These are phyloP conservation scores for Clonostachys chloroleuca DNA, from an alignment of 2,329 filamentous ascomycete species.

Conservation along the genomic window DNA sequence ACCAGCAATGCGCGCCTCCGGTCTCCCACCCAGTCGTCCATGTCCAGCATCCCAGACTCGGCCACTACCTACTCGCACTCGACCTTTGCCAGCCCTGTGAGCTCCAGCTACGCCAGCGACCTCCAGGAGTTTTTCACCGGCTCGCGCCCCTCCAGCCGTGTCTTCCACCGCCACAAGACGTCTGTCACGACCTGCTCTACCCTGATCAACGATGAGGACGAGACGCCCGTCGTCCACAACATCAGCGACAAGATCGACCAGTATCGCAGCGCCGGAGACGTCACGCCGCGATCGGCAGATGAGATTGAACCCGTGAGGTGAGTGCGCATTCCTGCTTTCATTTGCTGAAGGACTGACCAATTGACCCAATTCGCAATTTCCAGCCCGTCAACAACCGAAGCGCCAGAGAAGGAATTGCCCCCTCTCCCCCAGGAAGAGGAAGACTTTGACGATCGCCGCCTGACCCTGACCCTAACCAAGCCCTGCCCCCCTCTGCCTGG, in stretches of 20 bases:
- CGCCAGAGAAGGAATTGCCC: constrained; percentile 5
- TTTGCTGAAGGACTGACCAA: background rate
- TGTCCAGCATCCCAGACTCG: constrained; percentile 30
- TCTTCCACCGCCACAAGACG: constrained; percentile 22
- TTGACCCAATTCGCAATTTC: background rate
- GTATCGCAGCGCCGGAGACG: background rate
- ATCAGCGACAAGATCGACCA: background rate
- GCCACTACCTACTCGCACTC: constrained; percentile 29
- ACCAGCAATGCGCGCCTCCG: constrained; percentile 17
- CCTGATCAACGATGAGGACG: constrained; percentile 28
- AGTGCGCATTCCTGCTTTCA: background rate
- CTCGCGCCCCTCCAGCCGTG: constrained; percentile 16
- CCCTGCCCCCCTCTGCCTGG: background rate
- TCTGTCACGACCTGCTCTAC: constrained; percentile 30
- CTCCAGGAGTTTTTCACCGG: constrained; percentile 21
- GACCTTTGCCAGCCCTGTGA: constrained; percentile 26
- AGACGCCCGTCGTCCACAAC: constrained; percentile 3
- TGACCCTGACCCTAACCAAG: constrained; percentile 3
- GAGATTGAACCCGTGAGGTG: background rate
- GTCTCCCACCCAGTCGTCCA: constrained; percentile 28
- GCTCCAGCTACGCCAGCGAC: constrained; percentile 25
- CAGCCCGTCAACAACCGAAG: constrained; percentile 5
- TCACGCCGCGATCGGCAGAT: background rate
- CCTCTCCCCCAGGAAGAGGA: constrained; percentile 1
- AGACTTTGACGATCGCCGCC: background rate